Evolutionary conservation across 441 rosid genomes (phyloP), one percentile per base, ranked within the genome.

Genomic region (Pelargonium fulgidum): DNA sequence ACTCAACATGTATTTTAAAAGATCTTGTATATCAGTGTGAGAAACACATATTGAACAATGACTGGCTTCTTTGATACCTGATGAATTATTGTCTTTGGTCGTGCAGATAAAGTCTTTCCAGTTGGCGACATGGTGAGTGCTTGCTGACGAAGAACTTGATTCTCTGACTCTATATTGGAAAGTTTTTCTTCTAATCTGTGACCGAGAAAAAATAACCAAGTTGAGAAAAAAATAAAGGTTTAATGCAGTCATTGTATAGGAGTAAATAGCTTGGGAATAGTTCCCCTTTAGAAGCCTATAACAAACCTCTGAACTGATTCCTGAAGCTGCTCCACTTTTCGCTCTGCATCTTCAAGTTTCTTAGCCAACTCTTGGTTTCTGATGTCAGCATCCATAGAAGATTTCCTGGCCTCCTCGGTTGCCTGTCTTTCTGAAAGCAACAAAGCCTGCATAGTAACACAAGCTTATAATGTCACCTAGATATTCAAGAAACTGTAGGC

Each of bases 121-220:
- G 98, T 93, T 65, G 99, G 98, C 14, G 99, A 93, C 69, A 96
- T 87, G 72, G 94, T 81, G 78, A 96, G 81, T 68, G 99, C 94
- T 80, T 96, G 99, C 84, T 96, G 97, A 61, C 99, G 94, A 69
- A 96, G 96, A 65, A 96, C 98, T 87, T 96, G 99, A 82, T 82
- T 96, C 83, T 96, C 99, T 7, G 99, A 93, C 81, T 96, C 99
- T 64, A 87, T 88, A 81, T 96, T 96, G 72, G 97, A 86, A 76
- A 96, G 96, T 71, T 89, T 96, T 76, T 96, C 98, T 84, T 96
- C 98, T 64, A 93, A 73, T 80, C 99, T 96, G 84, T 72, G 76
- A n/a, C 70, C 70, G 71, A 61, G 56, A 17, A 52, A 79, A 72
- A 54, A 65, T 70, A 68, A 29, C n/a, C 69, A 56, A 22, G 47